Base-by-base conservation (phyloP, 306 rosid genomes). In the Inga oerstediana region DNA sequence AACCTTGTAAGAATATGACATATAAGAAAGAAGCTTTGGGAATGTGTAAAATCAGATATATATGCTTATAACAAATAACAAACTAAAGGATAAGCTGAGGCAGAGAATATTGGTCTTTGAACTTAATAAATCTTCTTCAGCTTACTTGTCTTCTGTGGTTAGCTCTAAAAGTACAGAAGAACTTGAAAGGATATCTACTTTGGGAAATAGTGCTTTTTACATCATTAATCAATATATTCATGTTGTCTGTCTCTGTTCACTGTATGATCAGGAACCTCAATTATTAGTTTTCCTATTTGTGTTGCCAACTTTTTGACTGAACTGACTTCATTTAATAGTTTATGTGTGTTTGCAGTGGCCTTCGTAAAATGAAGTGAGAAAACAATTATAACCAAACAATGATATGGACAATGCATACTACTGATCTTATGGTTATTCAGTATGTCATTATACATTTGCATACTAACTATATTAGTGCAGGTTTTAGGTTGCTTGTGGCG, bases 151-250 rank as follows among this genome's bases (percentile, higher is more conserved):
- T 66, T 78, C 22, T 74, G 41, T 84, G 59, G 74, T 46, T 80
- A 95, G 99, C 98, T 87, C 85, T 93, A 78, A 92, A n/a, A n/a
- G 90, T 81, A 2, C 22, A 46, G 87, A 91, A 87, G 99, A 95
- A 83, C 87, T 95, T 78, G 91, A 88, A 81, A 92, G 86, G 89
- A 88, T 95, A 69, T 95, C 96, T 39, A 90, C 30, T 78, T 73
- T 95, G 73, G 94, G 99, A 82, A 83, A 85, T 37, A 6, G 39
- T 35, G 5, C 5, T 37, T 37, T 37, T 4, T n/a, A n/a, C 39
- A 37, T 37, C 4, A 37, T 37, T 37, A 0, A 37, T 37, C 5
- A 6, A 6, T 37, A n/a, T 37, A 43, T 81, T 78, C 41, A 37
- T 75, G 43, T 69, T 77, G 67, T 51, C 41, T 34, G 48, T 64